Evolutionary conservation across 768 basidiomycete species (phyloP), one percentile per base, ranked within the genome.

Genomic region (Mycena metata): DNA sequence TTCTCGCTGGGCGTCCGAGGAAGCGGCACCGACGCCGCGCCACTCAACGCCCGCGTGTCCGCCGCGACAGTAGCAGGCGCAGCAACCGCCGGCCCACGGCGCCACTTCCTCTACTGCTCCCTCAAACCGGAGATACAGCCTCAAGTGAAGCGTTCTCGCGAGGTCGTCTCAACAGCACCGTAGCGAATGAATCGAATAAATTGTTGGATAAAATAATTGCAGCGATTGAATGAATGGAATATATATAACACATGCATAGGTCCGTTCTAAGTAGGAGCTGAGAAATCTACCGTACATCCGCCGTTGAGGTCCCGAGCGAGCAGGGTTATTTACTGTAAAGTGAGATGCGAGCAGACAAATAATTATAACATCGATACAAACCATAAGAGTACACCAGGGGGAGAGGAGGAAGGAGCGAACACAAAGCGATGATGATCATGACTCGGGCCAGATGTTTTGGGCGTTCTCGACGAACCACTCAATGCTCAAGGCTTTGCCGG

Each of bases 401-500:
- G 21, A n/a, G 67, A 69, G 75, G 72, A 64, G 47, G 61, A 30
- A 58, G 50, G 47, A 12, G 49, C 35, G 35, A 36, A 64, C 52
- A 67, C 42, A 24, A 60, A 33, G 64, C 17, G 36, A 4, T 41
- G 36, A 4, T 41, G 26, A 60, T 60, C 59, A 71, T 39, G 54
- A 46, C 26, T 63, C 41, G 57, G 78, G 78, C 75, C 87, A 88
- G 73, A 93, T 81, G 26, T 79, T 78, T 45, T 84, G 86, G 15
- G 94, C 94, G 76, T 97, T 92, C 76, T 98, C 96, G 67, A 99
- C 90, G 71, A 98, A 88, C 93, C 96, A 98, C 79, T 98, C 96
- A 57, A 99, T 85, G 74, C 92, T 89, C 66, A 96, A 86, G 8
- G 97, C 95, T 80, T 97, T 98, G 60, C 95, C 95, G 10, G 95